Evolutionary conservation across 768 basidiomycete species (phyloP).

Genomic region (Lyophyllum semitale): DNA sequence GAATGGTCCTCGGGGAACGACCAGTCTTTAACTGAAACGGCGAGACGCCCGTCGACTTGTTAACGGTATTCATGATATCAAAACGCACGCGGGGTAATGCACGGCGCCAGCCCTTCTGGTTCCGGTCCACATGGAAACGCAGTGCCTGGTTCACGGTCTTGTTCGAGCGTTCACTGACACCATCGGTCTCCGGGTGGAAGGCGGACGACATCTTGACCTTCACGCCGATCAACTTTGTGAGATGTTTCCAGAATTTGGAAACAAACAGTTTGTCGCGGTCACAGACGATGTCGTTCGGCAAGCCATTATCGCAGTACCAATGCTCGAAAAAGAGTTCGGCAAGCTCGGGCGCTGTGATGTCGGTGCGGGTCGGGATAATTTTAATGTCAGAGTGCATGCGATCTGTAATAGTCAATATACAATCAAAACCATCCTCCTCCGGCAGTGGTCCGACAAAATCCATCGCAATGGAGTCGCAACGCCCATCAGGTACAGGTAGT

Average conservation of each 20-base stretch:
- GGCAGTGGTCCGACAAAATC: slow-evolving; percentile 20
- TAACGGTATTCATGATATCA: slow-evolving; percentile 30
- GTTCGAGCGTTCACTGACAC: slow-evolving; percentile 22
- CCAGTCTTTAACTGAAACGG: slow-evolving; percentile 25
- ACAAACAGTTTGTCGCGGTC: slow-evolving; percentile 10
- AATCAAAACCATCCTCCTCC: slow-evolving; percentile 23
- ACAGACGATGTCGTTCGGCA: slow-evolving; percentile 29
- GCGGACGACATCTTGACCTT: slow-evolving; percentile 15
- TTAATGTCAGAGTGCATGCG: slow-evolving; percentile 22
- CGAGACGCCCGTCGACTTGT: slow-evolving; percentile 27
- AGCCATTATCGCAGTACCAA: slow-evolving; percentile 37
- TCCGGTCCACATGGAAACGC: slow-evolving; percentile 21
- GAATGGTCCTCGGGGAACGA: not conserved
- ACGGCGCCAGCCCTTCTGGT: slow-evolving; percentile 28
- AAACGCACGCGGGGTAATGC: slow-evolving; percentile 26
- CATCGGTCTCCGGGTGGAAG: not conserved
- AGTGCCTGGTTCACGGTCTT: slow-evolving; percentile 23
- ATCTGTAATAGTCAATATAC: slow-evolving; percentile 27
- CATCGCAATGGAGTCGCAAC: slow-evolving; percentile 15
- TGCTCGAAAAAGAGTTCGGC: slow-evolving; percentile 28
- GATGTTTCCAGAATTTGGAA: slow-evolving; percentile 29
- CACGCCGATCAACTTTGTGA: slow-evolving; percentile 20
- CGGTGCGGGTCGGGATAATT: slow-evolving; percentile 6
- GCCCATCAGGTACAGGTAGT: slow-evolving; percentile 23
- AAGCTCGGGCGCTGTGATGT: slow-evolving; percentile 17